Evolutionary conservation across 768 basidiomycete species (phyloP), one percentile per base, ranked within the genome.

Genomic region (Suillus ampliporus): DNA sequence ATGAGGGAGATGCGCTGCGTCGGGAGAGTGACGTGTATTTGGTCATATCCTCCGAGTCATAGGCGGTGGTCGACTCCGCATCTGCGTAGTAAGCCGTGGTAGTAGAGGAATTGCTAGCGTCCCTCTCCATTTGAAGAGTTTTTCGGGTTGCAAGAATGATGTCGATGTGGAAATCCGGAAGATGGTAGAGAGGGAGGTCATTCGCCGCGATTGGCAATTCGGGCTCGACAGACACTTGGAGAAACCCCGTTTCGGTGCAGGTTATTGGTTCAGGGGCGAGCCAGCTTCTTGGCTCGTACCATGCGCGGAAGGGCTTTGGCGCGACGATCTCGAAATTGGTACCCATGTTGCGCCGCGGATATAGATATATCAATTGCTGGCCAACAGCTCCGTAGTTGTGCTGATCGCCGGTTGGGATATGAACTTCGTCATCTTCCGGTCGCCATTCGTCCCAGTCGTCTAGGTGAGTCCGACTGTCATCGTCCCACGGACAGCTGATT

Each of bases 311-410:
- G 3, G 50, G 50, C 31, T 51, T 51, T 34, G 50, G 50, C 13
- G 50, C 31, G 3, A 35, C 31, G 11, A 51, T 51, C 50, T 51
- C 28, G 19, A 51, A 51, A 34, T 34, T 19, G 31, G 50, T 51
- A 11, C 50, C 50, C 50, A 51, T 51, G 5, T 51, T 51, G 50
- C 50, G 50, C 31, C 11, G 19, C 31, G 50, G 50, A 51, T 51
- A 51, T 14, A 51, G 50, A 51, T 51, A 51, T 14, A 51, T 13
- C 5, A 6, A 15, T n/a, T 19, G 31, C 19, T 51, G 11, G 31
- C 50, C 50, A n/a, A 51, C 34, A n/a, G 50, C 50, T 34, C 50
- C 50, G 19, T 34, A 51, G 19, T 51, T 4, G 3, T 34, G 50
- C n/a, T 13, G 50, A 13, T 51, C 19, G 50, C 19, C 31, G 13